Evolutionary conservation across 208 protist species (phyloP).

Genomic region (Spongospora subterranea): DNA sequence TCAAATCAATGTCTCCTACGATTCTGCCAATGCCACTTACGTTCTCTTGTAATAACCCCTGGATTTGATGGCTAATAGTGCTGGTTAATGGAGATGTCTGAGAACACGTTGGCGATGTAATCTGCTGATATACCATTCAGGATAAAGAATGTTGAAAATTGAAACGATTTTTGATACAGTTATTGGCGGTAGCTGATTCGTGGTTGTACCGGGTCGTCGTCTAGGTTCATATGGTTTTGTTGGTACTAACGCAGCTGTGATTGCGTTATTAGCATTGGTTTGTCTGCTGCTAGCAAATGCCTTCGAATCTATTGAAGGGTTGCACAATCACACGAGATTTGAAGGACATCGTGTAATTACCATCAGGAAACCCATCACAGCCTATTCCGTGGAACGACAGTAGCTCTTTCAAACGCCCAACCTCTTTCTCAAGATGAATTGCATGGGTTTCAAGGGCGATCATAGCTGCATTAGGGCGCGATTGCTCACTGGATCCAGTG

Average conservation of each 20-base stretch:
- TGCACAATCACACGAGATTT: too few species aligned
- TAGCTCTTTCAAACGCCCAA: not conserved
- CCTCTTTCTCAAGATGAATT: not conserved
- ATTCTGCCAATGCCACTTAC: not conserved
- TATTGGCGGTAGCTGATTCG: not conserved
- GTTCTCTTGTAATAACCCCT: slow-evolving; percentile 28
- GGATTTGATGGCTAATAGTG: slow-evolving; percentile 16
- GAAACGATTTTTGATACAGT: too few species aligned
- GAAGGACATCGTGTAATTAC: too few species aligned
- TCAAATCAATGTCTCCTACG: not conserved
- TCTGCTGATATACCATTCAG: too few species aligned
- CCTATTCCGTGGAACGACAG: not conserved
- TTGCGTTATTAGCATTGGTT: too few species aligned
- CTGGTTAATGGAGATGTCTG: too few species aligned
- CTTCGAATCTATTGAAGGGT: too few species aligned
- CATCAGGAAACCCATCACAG: not conserved
- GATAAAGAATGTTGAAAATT: too few species aligned
- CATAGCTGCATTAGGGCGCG: not conserved
- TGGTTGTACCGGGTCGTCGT: too few species aligned
- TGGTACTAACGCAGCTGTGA: not conserved
- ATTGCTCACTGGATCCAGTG: not conserved
- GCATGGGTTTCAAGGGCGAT: not conserved
- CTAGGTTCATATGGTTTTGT: not conserved
- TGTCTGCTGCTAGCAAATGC: too few species aligned
- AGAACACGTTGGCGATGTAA: too few species aligned